Evolutionary conservation across 305 asterid genomes (phyloP).

Genomic region (Solanum hybrid): DNA sequence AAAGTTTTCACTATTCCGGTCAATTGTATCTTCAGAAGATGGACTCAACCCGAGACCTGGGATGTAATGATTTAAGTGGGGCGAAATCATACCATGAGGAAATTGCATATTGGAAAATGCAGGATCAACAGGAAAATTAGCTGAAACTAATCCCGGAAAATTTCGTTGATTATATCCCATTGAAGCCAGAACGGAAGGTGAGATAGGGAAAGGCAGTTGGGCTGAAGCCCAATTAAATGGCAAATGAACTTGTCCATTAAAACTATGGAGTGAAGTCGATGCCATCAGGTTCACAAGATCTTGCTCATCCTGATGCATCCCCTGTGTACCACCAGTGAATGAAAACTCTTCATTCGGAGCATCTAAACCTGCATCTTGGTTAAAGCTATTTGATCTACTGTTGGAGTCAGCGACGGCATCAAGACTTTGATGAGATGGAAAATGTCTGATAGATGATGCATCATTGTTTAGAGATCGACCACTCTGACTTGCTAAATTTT

Average conservation of each 20-base stretch:
- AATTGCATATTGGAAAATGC: slow-evolving; percentile 58
- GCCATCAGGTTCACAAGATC: slow-evolving; percentile 89
- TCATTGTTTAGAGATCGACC: slow-evolving; percentile 41
- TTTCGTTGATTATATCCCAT: slow-evolving; percentile 66
- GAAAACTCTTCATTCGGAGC: slow-evolving; percentile 43
- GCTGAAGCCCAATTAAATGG: slow-evolving; percentile 57
- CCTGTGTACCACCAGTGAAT: slow-evolving; percentile 44
- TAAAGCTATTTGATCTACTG: slow-evolving; percentile 41
- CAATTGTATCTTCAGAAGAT: slow-evolving; percentile 47
- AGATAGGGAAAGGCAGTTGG: slow-evolving; percentile 67
- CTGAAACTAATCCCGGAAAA: slow-evolving; percentile 48
- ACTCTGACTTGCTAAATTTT: slow-evolving; percentile 41
- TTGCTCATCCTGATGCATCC: slow-evolving; percentile 74
- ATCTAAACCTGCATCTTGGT: slow-evolving; percentile 39
- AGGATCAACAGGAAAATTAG: slow-evolving; percentile 66
- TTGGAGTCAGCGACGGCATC: slow-evolving; percentile 47
- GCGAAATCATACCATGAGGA: slow-evolving; percentile 61
- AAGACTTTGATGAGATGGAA: slow-evolving; percentile 40
- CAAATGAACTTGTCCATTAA: slow-evolving; percentile 54
- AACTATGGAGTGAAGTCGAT: slow-evolving; percentile 74
- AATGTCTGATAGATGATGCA: slow-evolving; percentile 35
- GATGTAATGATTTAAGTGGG: slow-evolving; percentile 52
- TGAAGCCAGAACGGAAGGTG: slow-evolving; percentile 75
- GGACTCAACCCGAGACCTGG: slow-evolving; percentile 49
- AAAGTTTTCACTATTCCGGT: slow-evolving; percentile 44